Conservation (phyloP, 495 filamentous ascomycete genomes). For the Ascodesmis nigricans region DNA sequence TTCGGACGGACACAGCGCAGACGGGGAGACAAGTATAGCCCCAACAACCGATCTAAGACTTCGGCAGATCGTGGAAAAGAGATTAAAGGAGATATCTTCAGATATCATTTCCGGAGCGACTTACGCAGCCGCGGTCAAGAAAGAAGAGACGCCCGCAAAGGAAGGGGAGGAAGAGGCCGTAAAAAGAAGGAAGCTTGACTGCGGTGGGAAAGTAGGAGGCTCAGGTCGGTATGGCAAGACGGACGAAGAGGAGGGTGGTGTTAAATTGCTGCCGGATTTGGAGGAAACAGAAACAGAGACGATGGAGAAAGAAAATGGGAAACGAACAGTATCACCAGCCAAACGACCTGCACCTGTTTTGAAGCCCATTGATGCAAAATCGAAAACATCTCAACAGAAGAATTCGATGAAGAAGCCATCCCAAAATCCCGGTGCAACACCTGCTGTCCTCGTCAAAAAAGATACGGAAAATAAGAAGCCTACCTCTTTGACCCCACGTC, state of each 20-base stretch:
- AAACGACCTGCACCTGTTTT: background rate
- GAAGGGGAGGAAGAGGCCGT: conserved; percentile 7
- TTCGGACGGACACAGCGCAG: no score
- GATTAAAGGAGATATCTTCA: background rate
- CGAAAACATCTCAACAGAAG: conserved; percentile 1
- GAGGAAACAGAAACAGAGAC: no score
- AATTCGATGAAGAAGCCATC: background rate
- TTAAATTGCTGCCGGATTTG: no score
- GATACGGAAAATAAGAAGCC: conserved; percentile 21
- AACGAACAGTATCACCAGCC: background rate
- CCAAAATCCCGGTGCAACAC: conserved; percentile 7
- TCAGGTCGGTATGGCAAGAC: no score
- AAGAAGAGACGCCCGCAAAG: conserved; percentile 8
- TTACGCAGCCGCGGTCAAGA: background rate
- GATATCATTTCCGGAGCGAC: no score
- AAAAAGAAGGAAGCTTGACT: conserved; percentile 5
- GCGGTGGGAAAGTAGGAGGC: conserved; percentile 1
- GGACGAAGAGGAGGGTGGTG: no score
- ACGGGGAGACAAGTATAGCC: no score
- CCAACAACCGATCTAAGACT: conserved; percentile 10
- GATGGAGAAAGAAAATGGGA: no score
- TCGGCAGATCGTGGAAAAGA: conserved; percentile 8
- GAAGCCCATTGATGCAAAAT: no score
- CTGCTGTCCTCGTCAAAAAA: conserved; percentile 13
- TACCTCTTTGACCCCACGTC: conserved; percentile 53